Percentiles rank a stretch among this genome's conserved stretches.
phyloP scores from a whole-genome alignment of 2,329 filamentous ascomycete genomes.

The Talaromyces sp. region DNA sequence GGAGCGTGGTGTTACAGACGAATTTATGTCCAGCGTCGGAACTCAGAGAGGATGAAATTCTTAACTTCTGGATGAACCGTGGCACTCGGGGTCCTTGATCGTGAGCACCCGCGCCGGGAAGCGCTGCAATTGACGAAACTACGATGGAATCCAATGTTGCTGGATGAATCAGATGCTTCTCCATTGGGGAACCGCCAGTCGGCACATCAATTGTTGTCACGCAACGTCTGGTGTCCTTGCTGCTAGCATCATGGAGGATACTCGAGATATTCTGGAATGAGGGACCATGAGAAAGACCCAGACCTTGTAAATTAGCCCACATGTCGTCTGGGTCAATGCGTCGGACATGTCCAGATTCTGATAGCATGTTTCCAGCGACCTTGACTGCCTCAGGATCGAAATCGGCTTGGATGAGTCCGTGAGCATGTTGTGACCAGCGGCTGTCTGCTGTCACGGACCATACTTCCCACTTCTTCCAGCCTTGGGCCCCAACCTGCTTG shows the following conservation, averaged over 20 bases:
- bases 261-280: slow-evolving; percentile 5
- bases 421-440: slow-evolving; percentile 13
- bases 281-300: slow-evolving; percentile 4
- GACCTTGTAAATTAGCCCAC: not conserved
- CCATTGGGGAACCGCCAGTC: not conserved
- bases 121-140: not conserved
- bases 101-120: not conserved
- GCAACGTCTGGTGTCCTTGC: not conserved
- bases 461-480: slow-evolving; percentile 18
- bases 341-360: not conserved
- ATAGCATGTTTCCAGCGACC: not conserved
- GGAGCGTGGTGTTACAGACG: not conserved
- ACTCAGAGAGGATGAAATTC: slow-evolving; percentile 5
- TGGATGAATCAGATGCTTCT: slow-evolving; percentile 17
- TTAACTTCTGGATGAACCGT: slow-evolving; percentile 1
- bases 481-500: slow-evolving; percentile 6
- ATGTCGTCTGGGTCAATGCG: not conserved
- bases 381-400: not conserved
- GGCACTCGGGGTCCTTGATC: slow-evolving; percentile 1
- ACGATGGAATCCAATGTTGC: slow-evolving; percentile 13
- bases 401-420: slow-evolving; percentile 11
- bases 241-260: not conserved
- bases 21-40: not conserved
- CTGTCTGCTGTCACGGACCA: slow-evolving; percentile 13
- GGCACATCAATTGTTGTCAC: not conserved